phyloP scores from a whole-genome alignment of 2,329 filamentous ascomycete genomes.

The Mariannaea sp. region DNA sequence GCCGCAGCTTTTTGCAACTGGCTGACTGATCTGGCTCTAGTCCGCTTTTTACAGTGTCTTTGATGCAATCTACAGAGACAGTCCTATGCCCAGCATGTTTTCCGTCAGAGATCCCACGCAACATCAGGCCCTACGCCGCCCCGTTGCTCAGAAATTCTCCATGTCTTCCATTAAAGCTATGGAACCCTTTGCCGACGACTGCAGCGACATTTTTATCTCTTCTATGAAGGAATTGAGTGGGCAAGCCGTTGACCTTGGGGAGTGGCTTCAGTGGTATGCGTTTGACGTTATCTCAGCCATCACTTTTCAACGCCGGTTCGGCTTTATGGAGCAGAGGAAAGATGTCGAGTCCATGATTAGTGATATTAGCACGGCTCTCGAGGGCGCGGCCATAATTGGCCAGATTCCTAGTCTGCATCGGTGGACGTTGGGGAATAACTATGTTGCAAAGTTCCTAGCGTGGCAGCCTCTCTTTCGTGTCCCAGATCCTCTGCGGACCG shows the following conservation, averaged over 20 bases:
- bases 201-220: not conserved
- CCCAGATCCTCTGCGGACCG: too few relatives aligned
- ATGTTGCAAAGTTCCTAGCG: too few relatives aligned
- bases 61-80: too few relatives aligned
- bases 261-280: slow-evolving; percentile 17
- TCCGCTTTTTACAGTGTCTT: slow-evolving; percentile 14
- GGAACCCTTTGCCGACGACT: slow-evolving; percentile 11
- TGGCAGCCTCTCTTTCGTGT: too few relatives aligned
- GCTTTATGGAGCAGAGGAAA: slow-evolving; percentile 51
- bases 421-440: too few relatives aligned
- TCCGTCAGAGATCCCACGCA: too few relatives aligned
- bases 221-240: not conserved
- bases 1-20: too few relatives aligned
- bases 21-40: slow-evolving; percentile 17
- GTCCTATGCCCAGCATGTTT: too few relatives aligned
- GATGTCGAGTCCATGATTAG: slow-evolving; percentile 48
- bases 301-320: slow-evolving; percentile 45
- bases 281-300: slow-evolving; percentile 58
- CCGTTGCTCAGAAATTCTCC: too few relatives aligned
- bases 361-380: not conserved
- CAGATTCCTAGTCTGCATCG: too few relatives aligned
- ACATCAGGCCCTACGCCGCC: too few relatives aligned
- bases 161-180: slow-evolving; percentile 11
- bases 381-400: too few relatives aligned
- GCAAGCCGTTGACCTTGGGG: slow-evolving; percentile 6